These are phyloP conservation scores for Pseudopithomyces chartarum DNA, from an alignment of 2,329 filamentous ascomycete genomes.

Conservation along the genomic window DNA sequence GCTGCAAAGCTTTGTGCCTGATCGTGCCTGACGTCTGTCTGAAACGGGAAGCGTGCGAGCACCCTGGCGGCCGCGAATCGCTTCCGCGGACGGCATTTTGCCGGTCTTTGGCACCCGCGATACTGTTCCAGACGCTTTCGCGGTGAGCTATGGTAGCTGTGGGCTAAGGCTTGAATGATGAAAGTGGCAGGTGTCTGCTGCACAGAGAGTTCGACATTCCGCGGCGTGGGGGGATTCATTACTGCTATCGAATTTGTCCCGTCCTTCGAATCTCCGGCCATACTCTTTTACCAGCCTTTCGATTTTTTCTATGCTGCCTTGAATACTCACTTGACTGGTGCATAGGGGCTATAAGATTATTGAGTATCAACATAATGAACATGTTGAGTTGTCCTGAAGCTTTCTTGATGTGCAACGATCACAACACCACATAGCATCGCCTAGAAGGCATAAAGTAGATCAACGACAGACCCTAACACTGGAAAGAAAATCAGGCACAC, in stretches of 20 bases:
- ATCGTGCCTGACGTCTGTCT: slow-evolving; percentile 19
- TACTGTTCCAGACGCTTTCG: slow-evolving; percentile 4
- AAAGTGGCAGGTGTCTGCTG: neutral
- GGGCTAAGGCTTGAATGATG: neutral
- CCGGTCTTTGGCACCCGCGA: slow-evolving; percentile 15
- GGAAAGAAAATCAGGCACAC: too few species aligned
- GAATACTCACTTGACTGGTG: too few species aligned
- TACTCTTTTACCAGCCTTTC: neutral
- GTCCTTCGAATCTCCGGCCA: neutral
- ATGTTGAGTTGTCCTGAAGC: too few species aligned
- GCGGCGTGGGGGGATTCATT: neutral
- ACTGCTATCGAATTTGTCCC: neutral
- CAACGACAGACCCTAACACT: too few species aligned
- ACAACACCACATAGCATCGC: too few species aligned
- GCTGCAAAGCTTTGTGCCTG: slow-evolving; percentile 6
- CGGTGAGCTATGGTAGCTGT: neutral
- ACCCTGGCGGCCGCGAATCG: slow-evolving; percentile 18
- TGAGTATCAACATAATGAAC: too few species aligned
- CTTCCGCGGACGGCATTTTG: neutral
- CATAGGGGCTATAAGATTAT: too few species aligned
- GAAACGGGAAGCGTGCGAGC: slow-evolving; percentile 26
- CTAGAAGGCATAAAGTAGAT: too few species aligned
- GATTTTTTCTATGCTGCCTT: too few species aligned
- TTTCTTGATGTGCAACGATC: too few species aligned
- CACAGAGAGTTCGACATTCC: neutral